phyloP scores from a whole-genome alignment of 1,139 yeast genomes.

The Pneumocystis sp. region DNA sequence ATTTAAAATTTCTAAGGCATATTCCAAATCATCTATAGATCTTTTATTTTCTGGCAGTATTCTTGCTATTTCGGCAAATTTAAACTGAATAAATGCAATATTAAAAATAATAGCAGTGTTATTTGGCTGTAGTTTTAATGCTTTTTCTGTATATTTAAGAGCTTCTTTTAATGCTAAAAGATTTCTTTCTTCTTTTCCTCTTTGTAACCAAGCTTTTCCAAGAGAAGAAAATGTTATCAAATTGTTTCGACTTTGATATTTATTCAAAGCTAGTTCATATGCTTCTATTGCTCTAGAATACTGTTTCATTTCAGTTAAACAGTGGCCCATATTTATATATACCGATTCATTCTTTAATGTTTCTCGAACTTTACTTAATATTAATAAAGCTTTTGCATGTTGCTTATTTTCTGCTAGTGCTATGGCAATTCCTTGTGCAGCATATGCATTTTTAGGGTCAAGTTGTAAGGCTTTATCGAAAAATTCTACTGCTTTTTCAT shows the following conservation, averaged over 20 bases:
- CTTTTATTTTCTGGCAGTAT: constrained; percentile 49
- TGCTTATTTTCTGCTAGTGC: constrained; percentile 80
- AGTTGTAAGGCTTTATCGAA: constrained; percentile 75
- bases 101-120: constrained; percentile 51
- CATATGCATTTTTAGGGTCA: constrained; percentile 79
- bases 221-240: constrained; percentile 55
- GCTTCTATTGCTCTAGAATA: constrained; percentile 69
- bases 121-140: constrained; percentile 20
- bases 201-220: constrained; percentile 80
- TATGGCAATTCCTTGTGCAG: constrained; percentile 95
- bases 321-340: constrained; percentile 78
- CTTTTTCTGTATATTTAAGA: constrained; percentile 39
- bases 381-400: constrained; percentile 57
- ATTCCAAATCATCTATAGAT: constrained; percentile 44
- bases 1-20: constrained; percentile 43
- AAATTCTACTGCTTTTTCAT: constrained; percentile 74
- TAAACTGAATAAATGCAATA: constrained; percentile 71
- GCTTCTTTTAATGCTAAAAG: constrained; percentile 46
- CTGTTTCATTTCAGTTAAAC: constrained; percentile 66
- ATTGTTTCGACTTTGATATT: constrained; percentile 53
- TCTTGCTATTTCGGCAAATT: constrained; percentile 68
- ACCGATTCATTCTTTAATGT: constrained; percentile 73
- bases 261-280: constrained; percentile 6
- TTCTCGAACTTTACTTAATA: constrained; percentile 79
- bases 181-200: constrained; percentile 60